Percentiles rank a stretch among this genome's conserved stretches.
These are phyloP conservation scores for Euphorbia tirucalli DNA, from an alignment of 345 rosid genomes.

Conservation along the genomic window DNA sequence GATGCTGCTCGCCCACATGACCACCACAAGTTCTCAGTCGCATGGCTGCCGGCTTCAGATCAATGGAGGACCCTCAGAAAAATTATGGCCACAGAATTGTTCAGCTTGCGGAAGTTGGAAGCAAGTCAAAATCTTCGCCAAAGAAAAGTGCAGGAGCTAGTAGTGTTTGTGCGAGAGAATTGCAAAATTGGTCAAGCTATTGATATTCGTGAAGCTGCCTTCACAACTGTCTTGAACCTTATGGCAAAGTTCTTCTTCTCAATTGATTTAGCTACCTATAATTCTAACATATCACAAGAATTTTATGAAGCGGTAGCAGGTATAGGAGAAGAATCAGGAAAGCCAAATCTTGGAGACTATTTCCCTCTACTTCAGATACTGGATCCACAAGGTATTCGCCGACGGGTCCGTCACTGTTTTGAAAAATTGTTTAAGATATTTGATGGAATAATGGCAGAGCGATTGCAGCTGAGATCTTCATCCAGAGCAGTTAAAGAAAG, in stretches of 20 bases:
- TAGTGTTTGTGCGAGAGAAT: not conserved
- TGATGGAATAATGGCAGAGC: constrained; percentile 22
- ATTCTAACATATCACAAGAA: constrained; percentile 13
- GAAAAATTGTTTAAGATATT: constrained; percentile 22
- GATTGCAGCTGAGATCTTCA: constrained; percentile 21
- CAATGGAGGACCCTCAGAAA: constrained; percentile 20
- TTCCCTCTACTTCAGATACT: not conserved
- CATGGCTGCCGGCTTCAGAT: not conserved
- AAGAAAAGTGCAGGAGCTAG: constrained; percentile 12
- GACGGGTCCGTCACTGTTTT: constrained; percentile 11
- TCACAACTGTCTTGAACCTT: constrained; percentile 20
- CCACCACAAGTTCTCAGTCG: not conserved
- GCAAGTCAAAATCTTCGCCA: constrained; percentile 9
- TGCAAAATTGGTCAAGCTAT: not conserved
- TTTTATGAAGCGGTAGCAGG: constrained; percentile 34
- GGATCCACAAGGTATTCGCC: constrained; percentile 32
- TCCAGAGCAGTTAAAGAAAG: not conserved
- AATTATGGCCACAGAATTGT: not conserved
- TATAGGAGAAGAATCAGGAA: constrained; percentile 39
- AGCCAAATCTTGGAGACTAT: constrained; percentile 29
- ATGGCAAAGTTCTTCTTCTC: not conserved
- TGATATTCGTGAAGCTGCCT: constrained; percentile 41
- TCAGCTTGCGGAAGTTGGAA: constrained; percentile 14
- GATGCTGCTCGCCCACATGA: not conserved
- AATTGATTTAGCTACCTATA: not conserved